phyloP scores from a whole-genome alignment of 1,284 basidiomycete genomes.

The Pseudozyma sp. region DNA sequence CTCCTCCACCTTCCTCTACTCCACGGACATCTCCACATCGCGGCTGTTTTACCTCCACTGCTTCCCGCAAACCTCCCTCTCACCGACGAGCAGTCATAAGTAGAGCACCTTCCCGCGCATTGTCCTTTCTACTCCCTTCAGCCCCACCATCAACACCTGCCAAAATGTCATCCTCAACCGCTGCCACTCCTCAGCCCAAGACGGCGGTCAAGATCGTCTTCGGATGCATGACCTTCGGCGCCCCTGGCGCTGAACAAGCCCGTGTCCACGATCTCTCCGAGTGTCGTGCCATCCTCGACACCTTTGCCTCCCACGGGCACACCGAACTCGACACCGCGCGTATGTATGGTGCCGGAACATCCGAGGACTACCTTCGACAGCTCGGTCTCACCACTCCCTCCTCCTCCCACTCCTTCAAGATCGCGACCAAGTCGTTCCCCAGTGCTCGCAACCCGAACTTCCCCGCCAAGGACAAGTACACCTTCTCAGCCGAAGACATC shows the following conservation, averaged over 20 bases:
- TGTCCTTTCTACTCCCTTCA: not conserved
- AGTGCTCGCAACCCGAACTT: slow-evolving; percentile 32
- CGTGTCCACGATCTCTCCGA: slow-evolving; percentile 73
- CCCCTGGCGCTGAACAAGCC: slow-evolving; percentile 70
- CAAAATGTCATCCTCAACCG: slow-evolving; percentile 14
- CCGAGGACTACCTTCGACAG: slow-evolving; percentile 47
- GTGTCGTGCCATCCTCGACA: slow-evolving; percentile 74
- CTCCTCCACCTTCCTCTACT: too few relatives aligned
- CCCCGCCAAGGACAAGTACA: slow-evolving; percentile 37
- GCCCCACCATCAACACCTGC: not conserved
- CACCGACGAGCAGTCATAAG: too few relatives aligned
- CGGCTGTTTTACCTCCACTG: too few relatives aligned
- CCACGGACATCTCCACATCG: too few relatives aligned
- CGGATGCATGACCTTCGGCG: slow-evolving; percentile 72
- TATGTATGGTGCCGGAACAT: slow-evolving; percentile 69
- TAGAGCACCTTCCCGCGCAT: not conserved
- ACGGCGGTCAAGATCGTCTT: slow-evolving; percentile 57
- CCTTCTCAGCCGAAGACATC: slow-evolving; percentile 70
- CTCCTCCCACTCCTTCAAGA: slow-evolving; percentile 33
- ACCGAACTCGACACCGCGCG: slow-evolving; percentile 74
- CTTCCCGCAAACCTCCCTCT: too few relatives aligned
- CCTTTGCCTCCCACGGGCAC: slow-evolving; percentile 75
- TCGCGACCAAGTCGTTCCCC: slow-evolving; percentile 69
- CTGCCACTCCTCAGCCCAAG: slow-evolving; percentile 74
- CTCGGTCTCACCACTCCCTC: slow-evolving; percentile 31